Base-by-base conservation (phyloP, 78 protist genomes). In the Dictyostelium citrinum region DNA sequence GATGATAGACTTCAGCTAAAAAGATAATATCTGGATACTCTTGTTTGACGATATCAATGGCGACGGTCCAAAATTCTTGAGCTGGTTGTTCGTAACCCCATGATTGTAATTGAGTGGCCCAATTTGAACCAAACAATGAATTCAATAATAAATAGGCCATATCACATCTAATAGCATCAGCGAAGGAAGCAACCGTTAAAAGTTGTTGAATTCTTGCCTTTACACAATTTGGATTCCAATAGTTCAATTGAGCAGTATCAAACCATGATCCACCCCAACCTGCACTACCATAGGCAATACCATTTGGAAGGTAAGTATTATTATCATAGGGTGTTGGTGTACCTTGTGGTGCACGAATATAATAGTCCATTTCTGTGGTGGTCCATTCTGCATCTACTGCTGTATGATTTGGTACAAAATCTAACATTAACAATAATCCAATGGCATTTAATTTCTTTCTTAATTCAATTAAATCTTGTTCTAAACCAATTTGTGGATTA, bases 401-500 rank as follows among this genome's bases (percentile, higher is more conserved):
- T 0, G 96, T 55, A 49, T 98, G 99, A 82, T 98, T 98, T 49
- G 99, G 99, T 9, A 97, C 98, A 71, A 97, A 97, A 80, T 98
- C 99, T 22, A 97, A 77, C 91, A 95, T 95, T 24, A 98, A 76
- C 20, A 58, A 24, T 29, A 95, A 83, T 8, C 97, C 97, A 55
- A 96, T 94, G 9, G 24, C 43, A 67, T 96, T 91, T n/a, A 96
- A 37, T n/a, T 51, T 22, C 24, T 82, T 71, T 29, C 79, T 46
- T 10, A 96, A 58, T 16, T 27, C 75, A 7, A 51, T 2, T 24
- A 97, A 35, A 61, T 96, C 99, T 9, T 8, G 67, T 14, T 45
- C 49, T 1, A 37, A 39, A 1, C 99, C 99, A 31, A 97, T 11
- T 16, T 82, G 71, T 10, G 98, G 90, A 71, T 96, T 97, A 49